Percentiles rank a stretch among this genome's conserved stretches.
Conservation (phyloP, 2,329 filamentous ascomycete genomes). For the Pyricularia sp. region DNA sequence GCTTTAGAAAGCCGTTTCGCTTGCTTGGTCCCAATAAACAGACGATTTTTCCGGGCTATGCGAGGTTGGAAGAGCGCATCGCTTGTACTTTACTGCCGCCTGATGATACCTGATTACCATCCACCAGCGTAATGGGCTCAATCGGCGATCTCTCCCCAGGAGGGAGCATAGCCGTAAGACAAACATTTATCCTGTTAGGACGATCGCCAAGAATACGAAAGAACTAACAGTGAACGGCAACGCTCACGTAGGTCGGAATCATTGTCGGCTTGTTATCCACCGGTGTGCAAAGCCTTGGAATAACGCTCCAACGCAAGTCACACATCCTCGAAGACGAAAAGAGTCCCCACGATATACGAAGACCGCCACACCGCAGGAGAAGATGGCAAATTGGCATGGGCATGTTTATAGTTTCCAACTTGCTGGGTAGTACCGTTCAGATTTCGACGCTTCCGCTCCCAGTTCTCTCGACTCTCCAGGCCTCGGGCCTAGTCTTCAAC, state of each 20-base stretch:
- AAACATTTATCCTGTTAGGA: not conserved
- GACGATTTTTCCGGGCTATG: not conserved
- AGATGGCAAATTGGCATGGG: constrained; percentile 97
- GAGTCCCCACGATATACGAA: constrained; percentile 62
- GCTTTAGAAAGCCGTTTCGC: not conserved
- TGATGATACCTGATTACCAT: constrained; percentile 34
- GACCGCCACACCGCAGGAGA: constrained; percentile 81
- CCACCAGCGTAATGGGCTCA: constrained; percentile 52
- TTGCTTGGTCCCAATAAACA: not conserved
- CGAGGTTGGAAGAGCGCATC: not conserved
- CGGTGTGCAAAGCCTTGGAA: constrained; percentile 85
- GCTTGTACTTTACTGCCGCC: constrained; percentile 11
- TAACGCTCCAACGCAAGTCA: constrained; percentile 95
- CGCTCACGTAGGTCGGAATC: constrained; percentile 64
- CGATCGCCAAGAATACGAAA: not conserved
- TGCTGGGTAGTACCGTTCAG: constrained; percentile 91
- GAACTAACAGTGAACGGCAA: not conserved
- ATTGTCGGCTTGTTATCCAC: constrained; percentile 89
- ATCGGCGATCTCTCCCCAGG: constrained; percentile 68
- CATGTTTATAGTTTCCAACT: constrained; percentile 92
- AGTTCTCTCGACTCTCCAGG: constrained; percentile 89
- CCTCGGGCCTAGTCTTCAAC: constrained; percentile 95
- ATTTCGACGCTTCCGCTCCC: constrained; percentile 93
- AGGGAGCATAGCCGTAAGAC: constrained; percentile 64
- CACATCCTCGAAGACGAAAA: constrained; percentile 98